Evolutionary conservation across 306 rosid genomes (phyloP), one percentile per base, ranked within the genome.

Genomic region (Crotalaria pallida): DNA sequence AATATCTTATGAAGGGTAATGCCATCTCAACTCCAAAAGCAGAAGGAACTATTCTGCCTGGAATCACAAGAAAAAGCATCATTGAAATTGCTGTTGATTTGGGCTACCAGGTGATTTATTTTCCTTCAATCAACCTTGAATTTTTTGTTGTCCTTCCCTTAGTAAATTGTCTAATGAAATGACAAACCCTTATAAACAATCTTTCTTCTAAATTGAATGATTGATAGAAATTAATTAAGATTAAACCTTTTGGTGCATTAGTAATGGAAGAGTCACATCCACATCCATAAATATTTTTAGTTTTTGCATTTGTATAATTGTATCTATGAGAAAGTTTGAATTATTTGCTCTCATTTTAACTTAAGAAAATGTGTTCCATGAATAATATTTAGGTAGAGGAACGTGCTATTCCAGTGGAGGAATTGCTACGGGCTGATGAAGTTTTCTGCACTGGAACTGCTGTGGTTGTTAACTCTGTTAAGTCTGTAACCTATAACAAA

Each of bases 41-140:
- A 29, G 8, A 15, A 3, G 93, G 87, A 77, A 83, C 93, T 29
- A 68, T 85, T 81, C 83, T 83, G 41, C 88, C 93, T 8, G 90
- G 93, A 45, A 2, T 83, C 49, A 85, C 93, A 55, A 85, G 93
- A 38, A 81, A 81, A 15, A 83, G 85, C 49, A 23, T 85, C 77
- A 74, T 88, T 22, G 49, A 77, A 4, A 78, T 85, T 36, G 90
- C 84, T 65, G 51, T 3, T 13, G 77, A 76, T 48, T 55, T 79
- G 22, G 87, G 88, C 19, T 85, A 81, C 71, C n/a, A 79, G 88
- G 88, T 87, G 11, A 59, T 7, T 31, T 31, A 31, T 31, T 31
- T 4, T 31, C 1, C 36, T 31, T 31, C 36, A 4, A 31, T 31
- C 36, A 31, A 31, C 1, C 7, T 5, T 31, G 36, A 0, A 31